These are phyloP conservation scores for Dichotomocladium elegans DNA, from an alignment of 371 early-diverging fungal species.

Conservation along the genomic window DNA sequence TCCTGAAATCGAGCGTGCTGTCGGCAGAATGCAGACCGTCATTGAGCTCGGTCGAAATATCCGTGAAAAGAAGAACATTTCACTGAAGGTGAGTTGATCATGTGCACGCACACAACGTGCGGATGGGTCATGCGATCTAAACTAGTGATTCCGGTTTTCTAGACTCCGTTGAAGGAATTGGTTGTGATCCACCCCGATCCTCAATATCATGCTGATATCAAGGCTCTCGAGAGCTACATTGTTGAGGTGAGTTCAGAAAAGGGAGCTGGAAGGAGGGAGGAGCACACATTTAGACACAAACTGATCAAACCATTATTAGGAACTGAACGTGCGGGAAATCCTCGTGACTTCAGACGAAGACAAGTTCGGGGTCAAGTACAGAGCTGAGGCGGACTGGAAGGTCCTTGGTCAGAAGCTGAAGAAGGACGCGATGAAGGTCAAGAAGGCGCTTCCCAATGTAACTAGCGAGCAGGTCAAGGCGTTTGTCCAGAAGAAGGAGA, in stretches of 20 bases:
- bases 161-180: constrained; percentile 93
- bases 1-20: constrained; percentile 89
- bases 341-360: constrained; percentile 88
- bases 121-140: neutral
- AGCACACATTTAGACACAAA: no score
- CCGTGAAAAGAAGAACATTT: constrained; percentile 93
- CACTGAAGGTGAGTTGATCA: constrained; percentile 83
- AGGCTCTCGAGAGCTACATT: constrained; percentile 80
- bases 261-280: no score
- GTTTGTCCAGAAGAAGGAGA: constrained; percentile 64
- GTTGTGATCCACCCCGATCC: constrained; percentile 89
- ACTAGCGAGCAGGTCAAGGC: constrained; percentile 79
- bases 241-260: constrained; percentile 58
- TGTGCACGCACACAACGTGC: no score
- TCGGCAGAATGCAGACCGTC: constrained; percentile 95
- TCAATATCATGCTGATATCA: constrained; percentile 86
- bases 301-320: constrained; percentile 65
- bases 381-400: constrained; percentile 87
- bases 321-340: constrained; percentile 88
- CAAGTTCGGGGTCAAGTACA: constrained; percentile 90
- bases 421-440: constrained; percentile 86
- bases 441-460: constrained; percentile 80
- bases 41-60: constrained; percentile 95
- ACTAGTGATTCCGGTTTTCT: neutral
- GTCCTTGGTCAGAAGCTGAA: constrained; percentile 86